phyloP scores from a whole-genome alignment of 2,329 filamentous ascomycete genomes.

The Didymella arachidicola region DNA sequence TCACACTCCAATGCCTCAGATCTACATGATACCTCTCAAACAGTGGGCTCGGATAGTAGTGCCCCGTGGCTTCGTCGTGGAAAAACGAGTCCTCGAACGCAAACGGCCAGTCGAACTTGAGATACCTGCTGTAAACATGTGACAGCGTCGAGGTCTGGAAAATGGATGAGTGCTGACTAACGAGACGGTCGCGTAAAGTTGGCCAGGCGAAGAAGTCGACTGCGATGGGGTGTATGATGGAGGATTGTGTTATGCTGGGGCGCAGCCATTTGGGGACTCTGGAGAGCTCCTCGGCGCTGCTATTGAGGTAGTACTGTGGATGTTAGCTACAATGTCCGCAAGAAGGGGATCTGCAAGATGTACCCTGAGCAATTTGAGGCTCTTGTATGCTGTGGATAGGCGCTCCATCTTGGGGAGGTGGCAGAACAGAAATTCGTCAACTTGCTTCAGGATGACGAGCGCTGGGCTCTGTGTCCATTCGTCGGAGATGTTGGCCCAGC shows the following conservation, averaged over 20 bases:
- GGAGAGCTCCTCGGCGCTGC: constrained; percentile 34
- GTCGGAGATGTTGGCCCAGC: constrained; percentile 35
- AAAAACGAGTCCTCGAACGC: constrained; percentile 45
- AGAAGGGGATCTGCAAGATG: neutral
- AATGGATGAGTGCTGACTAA: constrained; percentile 33
- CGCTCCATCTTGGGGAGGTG: constrained; percentile 37
- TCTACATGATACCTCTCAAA: constrained; percentile 45
- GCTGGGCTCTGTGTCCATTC: constrained; percentile 43
- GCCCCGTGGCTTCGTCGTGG: constrained; percentile 26
- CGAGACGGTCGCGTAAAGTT: constrained; percentile 40
- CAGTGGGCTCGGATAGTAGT: constrained; percentile 35
- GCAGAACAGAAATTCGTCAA: constrained; percentile 42
- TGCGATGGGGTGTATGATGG: constrained; percentile 38
- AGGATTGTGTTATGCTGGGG: constrained; percentile 33
- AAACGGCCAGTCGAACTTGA: constrained; percentile 46
- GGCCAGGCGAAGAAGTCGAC: constrained; percentile 49
- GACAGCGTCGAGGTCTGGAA: constrained; percentile 35
- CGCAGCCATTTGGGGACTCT: constrained; percentile 43
- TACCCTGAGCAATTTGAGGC: constrained; percentile 47
- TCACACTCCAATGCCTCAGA: constrained; percentile 38
- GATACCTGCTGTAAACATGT: constrained; percentile 34
- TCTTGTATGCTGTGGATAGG: constrained; percentile 43
- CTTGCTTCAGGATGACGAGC: constrained; percentile 39
- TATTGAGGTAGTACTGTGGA: constrained; percentile 43
- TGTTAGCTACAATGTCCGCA: neutral